Evolutionary conservation across 768 basidiomycete genomes (phyloP).

Genomic region (Suillus sp.): DNA sequence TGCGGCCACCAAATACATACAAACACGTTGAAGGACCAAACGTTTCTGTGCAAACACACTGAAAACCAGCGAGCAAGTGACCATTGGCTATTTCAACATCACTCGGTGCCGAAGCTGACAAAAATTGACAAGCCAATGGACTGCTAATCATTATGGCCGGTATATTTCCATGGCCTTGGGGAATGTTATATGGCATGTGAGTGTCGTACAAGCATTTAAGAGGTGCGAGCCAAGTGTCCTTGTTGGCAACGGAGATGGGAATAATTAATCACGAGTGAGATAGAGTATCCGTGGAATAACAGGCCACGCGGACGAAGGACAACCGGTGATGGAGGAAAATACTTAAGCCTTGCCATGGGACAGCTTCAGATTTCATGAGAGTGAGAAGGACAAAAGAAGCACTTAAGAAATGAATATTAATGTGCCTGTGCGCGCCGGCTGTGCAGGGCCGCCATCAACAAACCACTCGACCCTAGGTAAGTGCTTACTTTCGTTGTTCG

Average conservation of each 20-base stretch:
- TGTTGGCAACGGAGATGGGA: not conserved
- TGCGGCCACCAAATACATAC: no score
- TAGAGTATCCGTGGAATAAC: not conserved
- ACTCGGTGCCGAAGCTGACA: not conserved
- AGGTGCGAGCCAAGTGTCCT: not conserved
- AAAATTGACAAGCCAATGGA: not conserved
- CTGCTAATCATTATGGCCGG: not conserved
- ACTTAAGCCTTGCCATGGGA: conserved; percentile 3
- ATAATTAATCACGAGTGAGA: not conserved
- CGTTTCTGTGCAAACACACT: no score
- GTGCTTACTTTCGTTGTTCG: not conserved
- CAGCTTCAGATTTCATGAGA: not conserved
- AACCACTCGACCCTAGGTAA: not conserved
- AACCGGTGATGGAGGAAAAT: not conserved
- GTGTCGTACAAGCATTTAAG: not conserved
- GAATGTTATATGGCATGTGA: not conserved
- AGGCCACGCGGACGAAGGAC: not conserved
- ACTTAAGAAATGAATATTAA: not conserved
- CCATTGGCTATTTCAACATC: not conserved
- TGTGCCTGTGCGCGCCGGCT: not conserved
- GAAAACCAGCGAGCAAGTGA: no score
- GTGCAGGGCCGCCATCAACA: not conserved
- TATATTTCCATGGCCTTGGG: not conserved
- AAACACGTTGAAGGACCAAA: no score
- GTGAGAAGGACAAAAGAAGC: not conserved